Percentiles rank a stretch among this genome's conserved stretches.
These are phyloP conservation scores for Podaxis sp. DNA, from an alignment of 768 basidiomycete species.

Conservation along the genomic window DNA sequence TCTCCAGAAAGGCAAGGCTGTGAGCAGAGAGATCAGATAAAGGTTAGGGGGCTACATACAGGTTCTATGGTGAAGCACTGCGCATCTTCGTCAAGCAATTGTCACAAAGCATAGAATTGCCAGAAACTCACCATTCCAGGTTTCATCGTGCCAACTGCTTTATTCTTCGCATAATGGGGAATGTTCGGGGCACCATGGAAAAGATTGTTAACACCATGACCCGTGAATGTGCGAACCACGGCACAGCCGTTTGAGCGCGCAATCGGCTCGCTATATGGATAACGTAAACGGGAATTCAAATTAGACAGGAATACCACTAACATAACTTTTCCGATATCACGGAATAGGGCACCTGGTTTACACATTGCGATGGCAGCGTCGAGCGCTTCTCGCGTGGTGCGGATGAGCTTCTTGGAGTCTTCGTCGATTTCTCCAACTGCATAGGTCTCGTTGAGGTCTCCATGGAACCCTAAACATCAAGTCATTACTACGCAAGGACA, in stretches of 20 bases:
- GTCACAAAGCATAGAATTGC: neutral
- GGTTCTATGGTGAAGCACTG: constrained; percentile 80
- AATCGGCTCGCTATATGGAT: constrained; percentile 69
- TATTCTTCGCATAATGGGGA: constrained; percentile 94
- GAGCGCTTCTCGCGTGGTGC: constrained; percentile 76
- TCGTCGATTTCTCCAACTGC: constrained; percentile 86
- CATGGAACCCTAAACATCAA: constrained; percentile 70
- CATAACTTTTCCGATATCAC: constrained; percentile 88
- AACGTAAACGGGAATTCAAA: constrained; percentile 1
- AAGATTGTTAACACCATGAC: constrained; percentile 84
- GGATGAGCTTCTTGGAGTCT: constrained; percentile 79
- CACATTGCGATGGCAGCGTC: constrained; percentile 91
- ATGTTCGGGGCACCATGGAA: constrained; percentile 89
- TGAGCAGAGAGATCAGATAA: constrained; percentile 13
- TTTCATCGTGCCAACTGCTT: constrained; percentile 91
- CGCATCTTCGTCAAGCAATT: constrained; percentile 1
- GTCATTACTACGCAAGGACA: neutral
- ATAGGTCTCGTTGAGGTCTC: constrained; percentile 91
- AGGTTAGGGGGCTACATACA: constrained; percentile 32
- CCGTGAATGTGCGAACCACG: constrained; percentile 90
- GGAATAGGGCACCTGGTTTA: constrained; percentile 90
- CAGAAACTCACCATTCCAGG: constrained; percentile 74
- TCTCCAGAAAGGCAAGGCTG: constrained; percentile 42
- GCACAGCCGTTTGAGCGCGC: constrained; percentile 82
- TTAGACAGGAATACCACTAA: constrained; percentile 36